A percentile compares a stretch with the other conserved stretches of the same genome.
Evolutionary conservation across 768 basidiomycete species (phyloP).

Genomic region (Paxillus rubicundulus): DNA sequence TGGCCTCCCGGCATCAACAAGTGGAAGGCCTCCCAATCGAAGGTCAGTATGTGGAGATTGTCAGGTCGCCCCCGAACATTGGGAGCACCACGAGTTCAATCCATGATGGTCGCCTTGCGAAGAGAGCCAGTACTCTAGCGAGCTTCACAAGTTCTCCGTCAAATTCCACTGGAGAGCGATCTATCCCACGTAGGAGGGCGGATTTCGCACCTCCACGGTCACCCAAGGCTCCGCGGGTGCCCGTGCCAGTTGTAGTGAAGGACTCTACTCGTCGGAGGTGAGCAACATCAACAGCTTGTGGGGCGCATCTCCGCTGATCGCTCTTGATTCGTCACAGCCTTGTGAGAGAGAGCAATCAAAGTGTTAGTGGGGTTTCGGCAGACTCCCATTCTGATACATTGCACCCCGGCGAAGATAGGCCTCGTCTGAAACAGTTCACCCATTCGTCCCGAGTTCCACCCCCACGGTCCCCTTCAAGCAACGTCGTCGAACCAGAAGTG

Average conservation of each 20-base stretch:
- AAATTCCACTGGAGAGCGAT: conserved; percentile 59
- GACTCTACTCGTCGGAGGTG: conserved; percentile 27
- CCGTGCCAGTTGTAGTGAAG: conserved; percentile 15
- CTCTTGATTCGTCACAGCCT: conserved; percentile 43
- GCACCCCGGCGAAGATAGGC: conserved; percentile 38
- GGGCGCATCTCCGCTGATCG: conserved; percentile 1
- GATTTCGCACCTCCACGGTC: conserved; percentile 65
- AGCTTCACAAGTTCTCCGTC: conserved; percentile 57
- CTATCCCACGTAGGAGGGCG: conserved; percentile 63
- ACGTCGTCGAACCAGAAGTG: conserved; percentile 15
- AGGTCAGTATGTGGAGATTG: conserved; percentile 34
- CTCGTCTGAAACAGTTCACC: conserved; percentile 71
- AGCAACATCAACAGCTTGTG: not conserved
- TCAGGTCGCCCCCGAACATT: conserved; percentile 13
- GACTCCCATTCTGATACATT: conserved; percentile 32
- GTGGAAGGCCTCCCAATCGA: conserved; percentile 26
- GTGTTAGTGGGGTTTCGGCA: conserved; percentile 37
- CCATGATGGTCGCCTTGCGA: conserved; percentile 34
- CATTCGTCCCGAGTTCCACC: conserved; percentile 64
- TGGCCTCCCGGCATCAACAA: conserved; percentile 21
- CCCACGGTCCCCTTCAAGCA: conserved; percentile 44
- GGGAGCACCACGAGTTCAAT: conserved; percentile 38
- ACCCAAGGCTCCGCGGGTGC: conserved; percentile 36
- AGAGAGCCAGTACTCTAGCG: conserved; percentile 41
- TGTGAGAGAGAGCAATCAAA: conserved; percentile 53